phyloP scores from a whole-genome alignment of 495 filamentous ascomycete genomes.

The Xylaria intraflava region DNA sequence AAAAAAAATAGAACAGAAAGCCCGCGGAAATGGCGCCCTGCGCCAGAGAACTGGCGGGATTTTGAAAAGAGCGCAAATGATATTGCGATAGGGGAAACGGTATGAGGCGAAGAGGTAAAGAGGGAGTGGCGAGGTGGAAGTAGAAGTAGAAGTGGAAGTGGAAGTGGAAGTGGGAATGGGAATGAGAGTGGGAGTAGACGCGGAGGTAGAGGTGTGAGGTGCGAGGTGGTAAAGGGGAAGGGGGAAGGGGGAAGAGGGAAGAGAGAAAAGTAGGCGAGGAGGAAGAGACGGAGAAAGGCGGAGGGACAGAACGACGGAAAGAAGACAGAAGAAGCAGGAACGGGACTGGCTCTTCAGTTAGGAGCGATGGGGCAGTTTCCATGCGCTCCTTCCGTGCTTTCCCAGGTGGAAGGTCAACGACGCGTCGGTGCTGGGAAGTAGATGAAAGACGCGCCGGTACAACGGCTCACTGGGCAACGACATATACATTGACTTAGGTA shows the following conservation, averaged over 20 bases:
- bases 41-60: too few species aligned
- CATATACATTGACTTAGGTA: background rate
- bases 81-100: too few species aligned
- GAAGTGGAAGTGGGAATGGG: too few species aligned
- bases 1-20: too few species aligned
- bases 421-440: too few species aligned
- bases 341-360: background rate
- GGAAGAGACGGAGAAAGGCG: background rate
- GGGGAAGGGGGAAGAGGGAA: background rate
- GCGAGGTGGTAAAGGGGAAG: background rate
- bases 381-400: background rate
- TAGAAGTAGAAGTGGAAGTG: too few species aligned
- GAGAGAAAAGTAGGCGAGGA: background rate
- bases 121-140: too few species aligned
- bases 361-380: background rate
- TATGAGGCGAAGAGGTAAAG: too few species aligned
- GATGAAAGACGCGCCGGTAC: background rate
- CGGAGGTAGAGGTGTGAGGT: background rate
- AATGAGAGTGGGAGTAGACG: background rate
- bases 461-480: background rate
- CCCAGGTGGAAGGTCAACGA: too few species aligned
- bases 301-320: background rate
- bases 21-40: too few species aligned
- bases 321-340: background rate
- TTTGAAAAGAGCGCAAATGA: too few species aligned